Evolutionary conservation across 2,329 filamentous ascomycete genomes (phyloP).

Genomic region (Alternaria sp.): DNA sequence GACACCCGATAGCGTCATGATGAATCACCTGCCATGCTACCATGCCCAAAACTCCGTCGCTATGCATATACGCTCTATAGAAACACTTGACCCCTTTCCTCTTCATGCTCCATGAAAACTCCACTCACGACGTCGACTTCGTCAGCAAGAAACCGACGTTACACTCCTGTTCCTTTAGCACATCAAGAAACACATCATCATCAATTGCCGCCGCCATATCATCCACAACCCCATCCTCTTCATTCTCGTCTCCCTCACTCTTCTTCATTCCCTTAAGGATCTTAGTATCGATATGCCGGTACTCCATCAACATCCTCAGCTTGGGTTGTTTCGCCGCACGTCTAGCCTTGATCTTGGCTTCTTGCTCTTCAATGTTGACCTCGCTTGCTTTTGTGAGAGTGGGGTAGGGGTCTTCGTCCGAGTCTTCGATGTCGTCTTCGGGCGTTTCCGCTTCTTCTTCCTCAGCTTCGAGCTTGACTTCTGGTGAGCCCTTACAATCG

Average conservation of each 20-base stretch:
- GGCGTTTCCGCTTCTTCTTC: slow-evolving; percentile 28
- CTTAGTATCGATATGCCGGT: slow-evolving; percentile 57
- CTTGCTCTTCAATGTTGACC: slow-evolving; percentile 55
- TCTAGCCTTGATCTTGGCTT: slow-evolving; percentile 49
- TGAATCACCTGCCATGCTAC: neutral
- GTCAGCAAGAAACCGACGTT: slow-evolving; percentile 59
- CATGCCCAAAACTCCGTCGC: slow-evolving; percentile 1
- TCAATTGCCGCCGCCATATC: slow-evolving; percentile 51
- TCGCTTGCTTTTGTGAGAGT: slow-evolving; percentile 49
- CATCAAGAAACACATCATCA: slow-evolving; percentile 58
- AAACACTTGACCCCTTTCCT: neutral
- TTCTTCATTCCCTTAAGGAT: slow-evolving; percentile 22
- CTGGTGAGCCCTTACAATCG: slow-evolving; percentile 57
- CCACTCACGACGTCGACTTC: slow-evolving; percentile 42
- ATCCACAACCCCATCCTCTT: slow-evolving; percentile 26
- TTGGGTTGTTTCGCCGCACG: slow-evolving; percentile 49
- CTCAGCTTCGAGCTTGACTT: slow-evolving; percentile 14
- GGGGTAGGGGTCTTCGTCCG: slow-evolving; percentile 31
- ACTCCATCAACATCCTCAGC: slow-evolving; percentile 61
- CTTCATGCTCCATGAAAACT: neutral
- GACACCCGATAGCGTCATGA: no score
- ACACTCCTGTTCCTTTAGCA: slow-evolving; percentile 55
- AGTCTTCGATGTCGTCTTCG: slow-evolving; percentile 18
- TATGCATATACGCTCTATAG: neutral
- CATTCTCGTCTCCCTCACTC: neutral